Conservation (phyloP, 2,329 filamentous ascomycete genomes). For the Xylaria sp. region DNA sequence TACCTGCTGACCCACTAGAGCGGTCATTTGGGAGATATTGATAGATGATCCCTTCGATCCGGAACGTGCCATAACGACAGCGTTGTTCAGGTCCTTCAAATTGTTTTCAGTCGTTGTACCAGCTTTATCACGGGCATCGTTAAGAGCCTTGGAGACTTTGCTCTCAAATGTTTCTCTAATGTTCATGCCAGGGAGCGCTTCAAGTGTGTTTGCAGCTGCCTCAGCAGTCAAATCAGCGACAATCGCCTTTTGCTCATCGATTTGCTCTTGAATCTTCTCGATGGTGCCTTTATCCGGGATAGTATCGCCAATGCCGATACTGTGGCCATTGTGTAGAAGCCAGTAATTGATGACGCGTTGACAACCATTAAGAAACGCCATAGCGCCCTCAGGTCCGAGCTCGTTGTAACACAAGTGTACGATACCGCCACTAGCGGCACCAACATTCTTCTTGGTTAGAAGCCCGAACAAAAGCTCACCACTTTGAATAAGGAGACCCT, state of each 20-base stretch:
- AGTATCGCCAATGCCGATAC: conserved; percentile 97
- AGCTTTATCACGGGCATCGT: conserved; percentile 95
- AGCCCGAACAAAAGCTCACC: conserved; percentile 92
- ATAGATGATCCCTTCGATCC: conserved; percentile 99
- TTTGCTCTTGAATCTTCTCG: conserved; percentile 82
- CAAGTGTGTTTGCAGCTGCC: conserved; percentile 87
- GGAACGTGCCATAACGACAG: conserved; percentile 93
- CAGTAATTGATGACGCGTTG: conserved; percentile 97
- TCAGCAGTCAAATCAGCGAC: conserved; percentile 79
- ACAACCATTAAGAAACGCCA: conserved; percentile 95
- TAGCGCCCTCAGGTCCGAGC: conserved; percentile 83
- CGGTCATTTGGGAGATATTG: conserved; percentile 99
- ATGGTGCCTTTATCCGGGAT: conserved; percentile 91
- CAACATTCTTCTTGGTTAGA: conserved; percentile 92
- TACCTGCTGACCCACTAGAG: conserved; percentile 96
- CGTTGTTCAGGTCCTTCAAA: conserved; percentile 96
- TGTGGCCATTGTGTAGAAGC: conserved; percentile 95
- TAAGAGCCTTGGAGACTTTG: conserved; percentile 92
- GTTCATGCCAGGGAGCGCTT: conserved; percentile 97
- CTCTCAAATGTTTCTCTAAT: conserved; percentile 98
- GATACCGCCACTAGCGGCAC: conserved; percentile 89
- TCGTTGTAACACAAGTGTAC: conserved; percentile 98
- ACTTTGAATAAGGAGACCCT: conserved; percentile 83
- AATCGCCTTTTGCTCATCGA: conserved; percentile 82
- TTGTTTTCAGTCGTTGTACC: conserved; percentile 92